Percentiles rank a stretch among this genome's conserved stretches.
phyloP scores from a whole-genome alignment of 2,329 filamentous ascomycete genomes.

The Colletotrichum graminicola region DNA sequence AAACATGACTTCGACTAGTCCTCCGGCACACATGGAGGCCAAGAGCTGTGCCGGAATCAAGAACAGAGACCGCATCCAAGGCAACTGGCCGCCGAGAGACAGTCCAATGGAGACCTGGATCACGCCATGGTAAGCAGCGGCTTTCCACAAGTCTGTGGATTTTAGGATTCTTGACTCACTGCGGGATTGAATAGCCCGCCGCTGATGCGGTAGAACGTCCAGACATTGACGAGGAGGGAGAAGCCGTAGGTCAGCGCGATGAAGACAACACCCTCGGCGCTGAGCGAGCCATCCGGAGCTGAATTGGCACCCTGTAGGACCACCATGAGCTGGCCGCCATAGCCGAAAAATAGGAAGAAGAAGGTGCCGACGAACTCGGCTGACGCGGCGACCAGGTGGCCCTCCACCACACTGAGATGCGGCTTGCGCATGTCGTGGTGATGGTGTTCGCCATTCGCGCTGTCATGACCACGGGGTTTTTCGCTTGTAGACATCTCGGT shows the following conservation, averaged over 20 bases:
- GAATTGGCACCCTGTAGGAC: constrained; percentile 39
- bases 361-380: constrained; percentile 60
- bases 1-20: constrained; percentile 66
- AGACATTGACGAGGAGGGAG: constrained; percentile 61
- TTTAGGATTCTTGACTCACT: constrained; percentile 44
- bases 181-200: constrained; percentile 57
- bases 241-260: constrained; percentile 58
- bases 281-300: constrained; percentile 13
- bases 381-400: constrained; percentile 52
- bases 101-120: constrained; percentile 64
- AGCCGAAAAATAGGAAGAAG: constrained; percentile 58
- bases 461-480: not conserved
- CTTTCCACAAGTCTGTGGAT: not conserved
- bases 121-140: not conserved
- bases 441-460: not conserved
- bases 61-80: constrained; percentile 58
- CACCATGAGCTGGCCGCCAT: constrained; percentile 51
- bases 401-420: constrained; percentile 1
- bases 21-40: constrained; percentile 66
- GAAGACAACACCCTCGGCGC: constrained; percentile 51
- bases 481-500: not conserved
- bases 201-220: constrained; percentile 63
- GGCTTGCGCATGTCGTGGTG: not conserved
- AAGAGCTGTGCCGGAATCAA: constrained; percentile 65
- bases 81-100: constrained; percentile 62